Base-by-base conservation (phyloP, 2,329 filamentous ascomycete species). In the Dryadomyces quercus-mongolicae region DNA sequence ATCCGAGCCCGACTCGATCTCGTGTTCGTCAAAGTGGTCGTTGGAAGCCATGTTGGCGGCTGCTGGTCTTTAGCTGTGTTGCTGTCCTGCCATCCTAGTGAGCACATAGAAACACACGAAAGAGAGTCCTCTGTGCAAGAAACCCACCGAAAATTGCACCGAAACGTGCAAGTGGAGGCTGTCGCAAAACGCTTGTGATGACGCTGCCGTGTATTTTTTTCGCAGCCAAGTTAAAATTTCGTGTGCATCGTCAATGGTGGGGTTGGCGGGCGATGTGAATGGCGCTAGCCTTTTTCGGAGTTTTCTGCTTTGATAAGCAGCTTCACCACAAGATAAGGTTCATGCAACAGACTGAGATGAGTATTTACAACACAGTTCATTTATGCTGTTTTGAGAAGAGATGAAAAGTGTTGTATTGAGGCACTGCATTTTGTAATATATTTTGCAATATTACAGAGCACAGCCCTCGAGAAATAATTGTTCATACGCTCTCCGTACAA, bases 1-100 rank as follows among this genome's bases (percentile, higher is more conserved):
- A 66, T 79, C 78, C 52, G 79, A 82, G 62, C 88, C 85, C 60
- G 85, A 85, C 66, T 88, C 85, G 63, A 88, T 78, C 64, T 88
- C 84, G 68, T 88, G 80, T 62, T 74, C 80, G 69, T 81, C 81
- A 69, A 81, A 84, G 67, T 86, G 81, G 65, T 74, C 77, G 73
- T 75, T 74, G 66, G 72, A 69, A 67, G 76, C 73, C 77, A 80
- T 80, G 63, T 38, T 68, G 10, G 10, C 15, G 59, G 58, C 25
- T 31, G 25, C 25, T 31, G 25, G 25, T 31, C 25, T 31, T 31
- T 31, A 8, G 25, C 25, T 31, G 25, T 4, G 25, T 5, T 31
- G 25, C 25, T 31, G 25, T 31, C 25, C 25, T 31, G 25, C 8
- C 25, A 31, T 31, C 25, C 25, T 8, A 5, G 38, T 51, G 38